Base-by-base conservation (phyloP, 768 basidiomycete species). In the Pulveroboletus ravenelii region DNA sequence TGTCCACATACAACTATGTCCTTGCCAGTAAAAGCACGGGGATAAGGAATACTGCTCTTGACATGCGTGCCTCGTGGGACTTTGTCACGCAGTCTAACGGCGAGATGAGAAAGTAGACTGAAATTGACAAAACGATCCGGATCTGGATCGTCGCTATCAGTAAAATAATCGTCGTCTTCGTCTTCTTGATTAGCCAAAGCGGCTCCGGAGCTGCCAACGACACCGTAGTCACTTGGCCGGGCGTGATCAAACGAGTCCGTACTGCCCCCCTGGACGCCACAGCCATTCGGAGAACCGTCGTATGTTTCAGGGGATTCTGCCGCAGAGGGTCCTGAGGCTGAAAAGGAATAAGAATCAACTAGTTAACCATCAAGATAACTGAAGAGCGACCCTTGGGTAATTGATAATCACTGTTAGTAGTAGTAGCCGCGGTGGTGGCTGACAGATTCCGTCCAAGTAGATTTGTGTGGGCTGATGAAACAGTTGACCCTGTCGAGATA, bases 1-100 rank as follows among this genome's bases (percentile, higher is more conserved):
- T 23, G 31, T 32, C n/a, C 12, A 77, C 90, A 62, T 71, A 93
- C 89, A 56, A 98, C 92, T 32, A 95, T 83, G 61, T 97, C 93
- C 61, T 89, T 90, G 6, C 95, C 95, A 3, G 95, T 97, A 59
- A 98, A 97, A 18, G 90, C 87, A 4, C 82, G 75, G 5, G 86
- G 88, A 65, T 95, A 95, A 3, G 89, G 87, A 37, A 97, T 89
- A 48, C 92, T 89, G 7, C 91, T 92, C 71, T 97, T 96, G 53
- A 91, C 87, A 59, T 96, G 94, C 7, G 80, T 82, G 7, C 83
- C 85, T 48, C 89, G 78, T 4, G 89, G 90, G 3, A 98, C 90
- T 63, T 90, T 88, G 70, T 98, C 94, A 48, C 87, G 79, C 50
- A 98, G 70, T 63, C 89, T 85, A 32, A 94, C 85, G 2, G 93